Evolutionary conservation across 352 stramenopile genomes (phyloP), one percentile per base, ranked within the genome.

Genomic region (Phytophthora niederhauseri): DNA sequence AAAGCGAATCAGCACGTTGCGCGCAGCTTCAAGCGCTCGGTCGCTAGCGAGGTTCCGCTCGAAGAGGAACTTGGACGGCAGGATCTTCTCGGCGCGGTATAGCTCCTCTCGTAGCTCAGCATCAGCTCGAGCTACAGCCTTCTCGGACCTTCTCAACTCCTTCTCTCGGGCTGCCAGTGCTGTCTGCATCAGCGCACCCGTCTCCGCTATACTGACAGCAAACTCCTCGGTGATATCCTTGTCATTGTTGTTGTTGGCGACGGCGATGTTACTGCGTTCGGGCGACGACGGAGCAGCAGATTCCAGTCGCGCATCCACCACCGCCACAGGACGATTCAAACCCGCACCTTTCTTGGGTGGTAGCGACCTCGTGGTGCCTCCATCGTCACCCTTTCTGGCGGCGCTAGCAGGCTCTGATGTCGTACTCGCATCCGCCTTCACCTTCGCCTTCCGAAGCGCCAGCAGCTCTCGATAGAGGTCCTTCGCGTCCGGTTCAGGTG

Each of bases 21-120:
- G 71, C 28, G 87, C 77, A 34, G 77, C 80, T 6, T 85, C 52
- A 7, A 89, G 45, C 6, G 80, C 73, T 52, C 80, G 79, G 41
- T 83, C 70, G 15, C 77, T 62, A 1, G 62, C 80, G 14, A 91
- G 65, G 24, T 90, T 83, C 9, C 73, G 73, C 53, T 89, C 83
- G 60, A 91, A 91, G 3, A 91, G 72, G 43, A 90, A 91, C 28
- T 78, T 67, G 8, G 70, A 76, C 12, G 83, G 77, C 7, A 91
- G 43, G 11, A 89, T 55, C 17, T 65, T 64, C 48, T 89, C 73
- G 1, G 78, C 75, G 3, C 69, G 53, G 9, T 11, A 38, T 3
- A 90, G 31, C 22, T 85, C 57, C 45, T 64, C 34, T 0, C 79
- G 62, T 26, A 89, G 48, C 12, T 77, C 61, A 3, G 63, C 24